Conservation (phyloP, 2,329 filamentous ascomycete species). For the Pseudogymnoascus sp. region DNA sequence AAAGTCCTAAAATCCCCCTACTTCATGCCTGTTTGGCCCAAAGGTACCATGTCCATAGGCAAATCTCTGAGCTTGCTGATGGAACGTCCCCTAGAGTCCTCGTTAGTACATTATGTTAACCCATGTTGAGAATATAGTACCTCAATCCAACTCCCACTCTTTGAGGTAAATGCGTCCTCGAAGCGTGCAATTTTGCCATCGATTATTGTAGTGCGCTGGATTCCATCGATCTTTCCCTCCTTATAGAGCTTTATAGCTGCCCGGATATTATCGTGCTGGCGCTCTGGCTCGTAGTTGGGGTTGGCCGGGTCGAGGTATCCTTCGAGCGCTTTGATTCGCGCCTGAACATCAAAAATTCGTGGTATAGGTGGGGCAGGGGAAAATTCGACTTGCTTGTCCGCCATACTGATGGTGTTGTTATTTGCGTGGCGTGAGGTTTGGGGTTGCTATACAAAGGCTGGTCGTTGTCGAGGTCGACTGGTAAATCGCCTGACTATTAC, state of each 20-base stretch:
- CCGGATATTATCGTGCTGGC: background rate
- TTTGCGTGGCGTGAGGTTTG: background rate
- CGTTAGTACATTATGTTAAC: background rate
- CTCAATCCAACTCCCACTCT: background rate
- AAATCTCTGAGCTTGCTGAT: background rate
- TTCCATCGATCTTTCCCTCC: background rate
- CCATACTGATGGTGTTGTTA: background rate
- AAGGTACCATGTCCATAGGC: too few species aligned
- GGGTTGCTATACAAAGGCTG: too few species aligned
- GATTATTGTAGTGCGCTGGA: background rate
- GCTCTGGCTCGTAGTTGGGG: background rate
- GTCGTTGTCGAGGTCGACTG: too few species aligned
- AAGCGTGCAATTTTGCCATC: background rate
- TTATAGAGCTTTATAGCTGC: background rate
- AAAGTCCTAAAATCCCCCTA: too few species aligned
- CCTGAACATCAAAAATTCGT: background rate
- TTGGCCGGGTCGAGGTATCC: background rate
- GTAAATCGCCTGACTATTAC: too few species aligned
- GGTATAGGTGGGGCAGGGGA: background rate
- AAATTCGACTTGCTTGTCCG: background rate
- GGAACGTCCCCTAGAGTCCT: background rate
- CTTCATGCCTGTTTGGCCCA: too few species aligned
- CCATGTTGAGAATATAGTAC: background rate
- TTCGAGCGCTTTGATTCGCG: background rate
- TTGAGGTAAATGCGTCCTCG: background rate